Percentiles rank a stretch among this genome's conserved stretches.
These are phyloP conservation scores for Candida ficus DNA, from an alignment of 805 yeast genomes.

Conservation along the genomic window DNA sequence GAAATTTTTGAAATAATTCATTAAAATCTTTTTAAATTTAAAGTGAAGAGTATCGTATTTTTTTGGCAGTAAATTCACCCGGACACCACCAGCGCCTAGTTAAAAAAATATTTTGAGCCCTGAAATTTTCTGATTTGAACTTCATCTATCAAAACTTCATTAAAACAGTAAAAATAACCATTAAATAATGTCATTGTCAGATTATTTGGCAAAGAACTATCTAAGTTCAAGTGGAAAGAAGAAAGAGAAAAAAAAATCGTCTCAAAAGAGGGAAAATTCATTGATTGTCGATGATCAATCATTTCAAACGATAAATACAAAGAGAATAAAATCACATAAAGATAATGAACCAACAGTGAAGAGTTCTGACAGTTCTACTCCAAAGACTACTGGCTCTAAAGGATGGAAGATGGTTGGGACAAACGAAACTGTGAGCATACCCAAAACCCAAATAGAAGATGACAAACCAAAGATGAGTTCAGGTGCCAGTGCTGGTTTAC, in stretches of 20 bases:
- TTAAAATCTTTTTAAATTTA: too few species aligned
- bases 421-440: slow-evolving; percentile 9
- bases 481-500: slow-evolving; percentile 40
- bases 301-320: slow-evolving; percentile 1
- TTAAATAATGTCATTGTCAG: slow-evolving; percentile 3
- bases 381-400: slow-evolving; percentile 3
- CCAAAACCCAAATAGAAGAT: not conserved
- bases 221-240: slow-evolving; percentile 28
- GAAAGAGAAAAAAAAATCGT: slow-evolving; percentile 18
- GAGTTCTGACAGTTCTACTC: not conserved
- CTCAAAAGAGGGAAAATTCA: slow-evolving; percentile 7
- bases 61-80: too few species aligned
- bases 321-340: not conserved
- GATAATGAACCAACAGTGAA: not conserved
- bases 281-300: slow-evolving; percentile 20
- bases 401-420: slow-evolving; percentile 24
- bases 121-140: too few species aligned
- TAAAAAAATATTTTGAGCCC: too few species aligned
- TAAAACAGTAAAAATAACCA: too few species aligned
- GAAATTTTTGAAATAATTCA: too few species aligned
- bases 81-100: too few species aligned
- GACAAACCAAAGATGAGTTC: slow-evolving; percentile 20
- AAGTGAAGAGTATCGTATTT: too few species aligned
- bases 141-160: too few species aligned
- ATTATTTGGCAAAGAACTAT: slow-evolving; percentile 30